Evolutionary conservation across 2,329 filamentous ascomycete genomes (phyloP), one percentile per base, ranked within the genome.

Genomic region (Aspergillus pseudoviridinutans): DNA sequence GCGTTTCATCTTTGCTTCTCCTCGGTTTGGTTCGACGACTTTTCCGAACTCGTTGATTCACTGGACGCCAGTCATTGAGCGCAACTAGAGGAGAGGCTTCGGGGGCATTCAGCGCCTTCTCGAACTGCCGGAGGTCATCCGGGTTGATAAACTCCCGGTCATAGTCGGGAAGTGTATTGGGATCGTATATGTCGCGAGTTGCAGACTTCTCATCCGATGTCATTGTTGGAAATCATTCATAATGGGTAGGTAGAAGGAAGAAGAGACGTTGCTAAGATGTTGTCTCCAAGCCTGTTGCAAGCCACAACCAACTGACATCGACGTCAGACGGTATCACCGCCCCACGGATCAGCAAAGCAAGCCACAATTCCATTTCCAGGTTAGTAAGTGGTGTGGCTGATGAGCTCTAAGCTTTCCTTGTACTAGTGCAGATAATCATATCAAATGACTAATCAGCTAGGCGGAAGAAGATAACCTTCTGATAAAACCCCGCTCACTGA

Each of bases 31-130:
- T 77, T 35, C 81, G 81, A 29, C 84, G 70, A 61, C 67, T 74
- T 71, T 72, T 77, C 57, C 80, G 79, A 24, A 92, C 82, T 57
- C 84, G 87, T 70, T 93, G 85, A 65, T 89, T 87, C 12, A 97
- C 85, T 0, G 94, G 94, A 17, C 90, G 87, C 94, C 94, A 99
- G 79, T 99, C 94, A 73, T 96, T 96, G 70, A 95, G 86, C 44
- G 94, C 93, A 3, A 91, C 90, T 67, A 97, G 86, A 38, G 89
- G 86, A 44, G 87, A 82, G 1, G 85, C 84, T 60, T 95, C 91
- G 0, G 92, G 91, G 1, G 90, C 90, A n/a, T 86, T 84, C 8
- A 97, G 83, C 7, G 93, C 93, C 58, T 84, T 85, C 59, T 89
- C 87, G 73, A 97, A 97, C 55, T 89, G 87, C 41, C 84, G 80